Evolutionary conservation across 306 rosid genomes (phyloP), one percentile per base, ranked within the genome.

Genomic region (Cyclanthera cordifolia): DNA sequence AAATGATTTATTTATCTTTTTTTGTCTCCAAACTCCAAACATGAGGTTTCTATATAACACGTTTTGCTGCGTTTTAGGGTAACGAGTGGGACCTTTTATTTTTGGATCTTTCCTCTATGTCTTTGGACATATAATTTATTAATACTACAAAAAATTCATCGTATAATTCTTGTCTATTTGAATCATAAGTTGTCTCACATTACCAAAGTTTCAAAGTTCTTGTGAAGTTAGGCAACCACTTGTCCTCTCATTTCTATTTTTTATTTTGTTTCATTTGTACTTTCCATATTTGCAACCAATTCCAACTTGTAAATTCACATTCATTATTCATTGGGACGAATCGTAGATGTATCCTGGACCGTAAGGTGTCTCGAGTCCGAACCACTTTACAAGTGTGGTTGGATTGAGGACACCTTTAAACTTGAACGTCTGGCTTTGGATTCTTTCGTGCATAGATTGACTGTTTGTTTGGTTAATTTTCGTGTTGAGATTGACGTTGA

Each of bases 21-120:
- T 4, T 9, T 64, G 37, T 64, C 47, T 57, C 46, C 8, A 81
- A 73, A 61, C 54, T 73, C 53, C 80, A 72, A 86, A 73, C 70
- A 64, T 6, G 70, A 51, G 55, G 60, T 70, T 70, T 72, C 64
- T 79, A 59, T 64, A 34, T 25, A 43, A 32, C 75, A 74, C 50
- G 74, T 59, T 54, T 28, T 84, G 85, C 69, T 53, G 17, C 67
- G 75, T 77, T 75, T 61, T 79, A 72, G 68, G 75, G 81, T 73
- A 79, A 69, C 86, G 73, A 43, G 81, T 85, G 85, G 89, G 70
- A 50, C 86, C 90, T 48, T 19, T n/a, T n/a, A 3, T 15, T 8
- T 52, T 69, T 34, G 24, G 73, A 3, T 6, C 2, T 32, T 50
- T 30, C 2, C 20, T 69, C 12, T 19, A 63, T 63, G 28, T 20